Evolutionary conservation across 2,329 filamentous ascomycete species (phyloP), one percentile per base, ranked within the genome.

Genomic region (Nothophoma quercina): DNA sequence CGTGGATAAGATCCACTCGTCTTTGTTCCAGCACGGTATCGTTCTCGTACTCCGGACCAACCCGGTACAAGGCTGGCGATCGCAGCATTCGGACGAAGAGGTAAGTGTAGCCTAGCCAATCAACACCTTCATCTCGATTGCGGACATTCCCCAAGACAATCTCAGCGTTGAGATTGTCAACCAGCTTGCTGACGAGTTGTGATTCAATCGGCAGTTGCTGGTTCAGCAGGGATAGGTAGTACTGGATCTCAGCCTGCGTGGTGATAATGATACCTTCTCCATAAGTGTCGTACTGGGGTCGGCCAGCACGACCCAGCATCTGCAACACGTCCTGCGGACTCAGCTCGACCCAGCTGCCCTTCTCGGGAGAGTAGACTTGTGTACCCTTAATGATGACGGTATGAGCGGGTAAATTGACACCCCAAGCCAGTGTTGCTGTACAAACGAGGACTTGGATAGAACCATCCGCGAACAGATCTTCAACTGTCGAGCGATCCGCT

Each of bases 361-460:
- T 98, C 73, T 99, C 95, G 0, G 95, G 95, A 0, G 95, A 98
- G 77, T 99, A 99, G 16, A 99, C 89, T 70, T 96, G 92, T 1
- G 95, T 99, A 48, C 95, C 95, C 77, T 99, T 99, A 80, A 99
- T 99, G 70, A 99, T 93, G 68, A 99, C 95, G 1, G 95, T 98
- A 70, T 99, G 95, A 2, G 95, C 95, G 4, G 95, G 95, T 70
- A 99, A 79, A 75, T 99, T 99, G 71, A 99, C 95, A 85, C 95
- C 95, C 95, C 95, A 99, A 19, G 95, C 95, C 45, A 99, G 81
- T n/a, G 95, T 99, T 30, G 96, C 93, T 30, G 95, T 99, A 76
- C 92, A 98, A 28, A 98, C 93, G 42, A 99, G 86, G 1, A 99
- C 95, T 72, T 97, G 93, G 29, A 99, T 91, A 25, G 90, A 87